Evolutionary conservation across 768 basidiomycete genomes (phyloP).

Genomic region (Inosperma sp.): DNA sequence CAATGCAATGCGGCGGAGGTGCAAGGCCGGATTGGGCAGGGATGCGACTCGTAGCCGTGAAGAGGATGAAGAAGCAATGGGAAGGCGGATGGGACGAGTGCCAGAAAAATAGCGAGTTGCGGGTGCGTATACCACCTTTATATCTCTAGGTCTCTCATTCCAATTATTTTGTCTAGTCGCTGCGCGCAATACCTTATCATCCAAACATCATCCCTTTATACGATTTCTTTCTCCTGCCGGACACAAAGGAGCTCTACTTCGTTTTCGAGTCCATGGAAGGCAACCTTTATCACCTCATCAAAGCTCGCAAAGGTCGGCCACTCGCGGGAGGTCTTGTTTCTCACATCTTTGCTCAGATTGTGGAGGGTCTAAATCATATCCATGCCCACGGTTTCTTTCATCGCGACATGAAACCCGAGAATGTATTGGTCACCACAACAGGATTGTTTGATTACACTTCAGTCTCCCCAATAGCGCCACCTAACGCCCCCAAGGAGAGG

Average conservation of each 20-base stretch:
- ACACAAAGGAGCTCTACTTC: conserved; percentile 94
- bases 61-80: conserved; percentile 97
- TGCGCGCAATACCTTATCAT: conserved; percentile 91
- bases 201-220: conserved; percentile 98
- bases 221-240: conserved; percentile 97
- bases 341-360: conserved; percentile 90
- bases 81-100: conserved; percentile 99
- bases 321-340: conserved; percentile 96
- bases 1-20: conserved; percentile 94
- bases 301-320: conserved; percentile 89
- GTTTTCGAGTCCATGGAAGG: conserved; percentile 99
- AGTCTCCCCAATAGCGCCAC: conserved; percentile 63
- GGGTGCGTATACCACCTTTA: conserved; percentile 48
- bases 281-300: conserved; percentile 98
- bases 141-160: conserved; percentile 14
- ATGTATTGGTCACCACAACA: conserved; percentile 95
- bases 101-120: conserved; percentile 89
- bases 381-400: conserved; percentile 94
- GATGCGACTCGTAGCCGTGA: conserved; percentile 93
- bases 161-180: conserved; percentile 53
- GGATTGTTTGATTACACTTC: conserved; percentile 90
- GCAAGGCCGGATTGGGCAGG: conserved; percentile 92
- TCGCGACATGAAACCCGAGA: conserved; percentile 99
- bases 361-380: conserved; percentile 87
- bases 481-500: conserved; percentile 68